Evolutionary conservation across 2,329 filamentous ascomycete species (phyloP).

Genomic region (Venturia effusa): DNA sequence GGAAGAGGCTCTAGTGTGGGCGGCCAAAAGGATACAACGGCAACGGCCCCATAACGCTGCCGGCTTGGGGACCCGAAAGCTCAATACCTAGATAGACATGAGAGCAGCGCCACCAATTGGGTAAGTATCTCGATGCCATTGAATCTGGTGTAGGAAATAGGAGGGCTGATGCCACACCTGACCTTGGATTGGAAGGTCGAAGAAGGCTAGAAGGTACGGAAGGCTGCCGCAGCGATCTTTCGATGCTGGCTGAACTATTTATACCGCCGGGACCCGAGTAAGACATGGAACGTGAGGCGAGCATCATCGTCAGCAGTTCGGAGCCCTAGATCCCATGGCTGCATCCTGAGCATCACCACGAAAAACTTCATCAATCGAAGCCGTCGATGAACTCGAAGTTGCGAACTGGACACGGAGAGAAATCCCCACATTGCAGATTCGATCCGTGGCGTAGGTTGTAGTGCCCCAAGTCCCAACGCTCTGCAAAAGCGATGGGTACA

Average conservation of each 20-base stretch:
- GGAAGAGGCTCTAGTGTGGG: not conserved
- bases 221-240: not conserved
- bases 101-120: not conserved
- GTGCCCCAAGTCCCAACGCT: not conserved
- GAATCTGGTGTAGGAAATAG: not conserved
- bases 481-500: constrained; percentile 1
- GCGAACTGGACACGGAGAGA: not conserved
- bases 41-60: not conserved
- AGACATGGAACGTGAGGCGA: not conserved
- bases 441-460: not conserved
- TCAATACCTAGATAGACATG: not conserved
- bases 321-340: not conserved
- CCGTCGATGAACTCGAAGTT: not conserved
- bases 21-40: not conserved
- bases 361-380: not conserved
- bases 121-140: no score
- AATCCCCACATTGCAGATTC: not conserved
- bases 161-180: not conserved
- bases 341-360: not conserved
- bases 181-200: not conserved
- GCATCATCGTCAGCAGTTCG: constrained; percentile 1
- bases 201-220: not conserved
- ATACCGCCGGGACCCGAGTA: not conserved
- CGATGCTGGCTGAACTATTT: not conserved
- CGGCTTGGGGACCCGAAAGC: not conserved